Evolutionary conservation across 257 asterid genomes (phyloP), one percentile per base, ranked within the genome.

Genomic region (Linaria vulgaris): DNA sequence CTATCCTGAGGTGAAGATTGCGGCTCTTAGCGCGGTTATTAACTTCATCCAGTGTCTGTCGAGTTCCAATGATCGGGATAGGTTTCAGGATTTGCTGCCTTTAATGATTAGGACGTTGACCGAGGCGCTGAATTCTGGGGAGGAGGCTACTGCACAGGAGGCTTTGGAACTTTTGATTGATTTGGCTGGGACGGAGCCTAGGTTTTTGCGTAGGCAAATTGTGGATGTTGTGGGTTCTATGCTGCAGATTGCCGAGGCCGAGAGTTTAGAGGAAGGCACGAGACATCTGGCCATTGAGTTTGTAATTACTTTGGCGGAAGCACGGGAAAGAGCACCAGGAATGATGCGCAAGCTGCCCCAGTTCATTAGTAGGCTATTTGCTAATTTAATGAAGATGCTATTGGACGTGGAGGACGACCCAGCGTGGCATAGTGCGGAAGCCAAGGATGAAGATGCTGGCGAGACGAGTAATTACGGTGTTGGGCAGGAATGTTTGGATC

Each of bases 311-410:
- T 64, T 91, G 56, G 95, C 98, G 0, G 98, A 91, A 74, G 96
- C 96, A 0, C 83, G 98, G 65, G 98, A 91, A 68, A 78, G 96
- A 68, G 96, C 98, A 2, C 98, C 98, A 0, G 98, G 98, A 73
- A 88, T 91, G 98, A 85, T 91, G 98, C 89, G 98, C 72, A 91
- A 91, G 78, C 54, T 91, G 84, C 97, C 98, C 0, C 98, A 88
- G 71, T 91, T 88, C 60, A 82, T 91, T 56, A 85, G 81, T 71
- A 74, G 91, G 74, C 70, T 91, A 25, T 91, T 91, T 64, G 78
- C 95, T 0, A 88, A 76, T 67, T 66, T 91, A 71, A 85, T 91
- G 98, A 83, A 68, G 63, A 83, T 91, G 96, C 79, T 91, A 61
- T 70, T 85, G 79, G 96, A 91, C 69, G 69, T 91, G 55, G 97